Conservation (phyloP, 2,329 filamentous ascomycete species). For the Aspergillus quadrilineatus region DNA sequence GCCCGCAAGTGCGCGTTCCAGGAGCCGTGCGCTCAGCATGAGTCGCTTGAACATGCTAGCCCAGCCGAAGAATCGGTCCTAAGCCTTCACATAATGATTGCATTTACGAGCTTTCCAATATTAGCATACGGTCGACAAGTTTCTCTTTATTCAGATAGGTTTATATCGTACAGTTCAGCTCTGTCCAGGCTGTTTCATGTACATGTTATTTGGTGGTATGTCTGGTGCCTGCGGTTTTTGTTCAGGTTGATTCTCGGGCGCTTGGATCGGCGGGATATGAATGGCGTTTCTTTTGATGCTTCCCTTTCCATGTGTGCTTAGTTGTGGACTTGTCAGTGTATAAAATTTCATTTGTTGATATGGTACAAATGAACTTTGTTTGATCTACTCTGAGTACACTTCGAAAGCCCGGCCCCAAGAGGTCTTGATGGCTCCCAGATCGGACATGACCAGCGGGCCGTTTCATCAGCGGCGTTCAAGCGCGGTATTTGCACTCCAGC, state of each 20-base stretch:
- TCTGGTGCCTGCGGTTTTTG: slow-evolving; percentile 4
- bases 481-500: no score
- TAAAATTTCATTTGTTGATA: no score
- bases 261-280: slow-evolving; percentile 20
- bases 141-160: slow-evolving; percentile 1
- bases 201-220: slow-evolving; percentile 12
- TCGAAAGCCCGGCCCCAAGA: background rate
- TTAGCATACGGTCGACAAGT: slow-evolving; percentile 3
- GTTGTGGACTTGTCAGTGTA: background rate
- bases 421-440: no score
- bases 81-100: slow-evolving; percentile 9
- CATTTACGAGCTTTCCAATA: slow-evolving; percentile 16
- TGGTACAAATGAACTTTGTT: background rate
- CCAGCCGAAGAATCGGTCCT: slow-evolving; percentile 44
- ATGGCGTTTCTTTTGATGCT: slow-evolving; percentile 10
- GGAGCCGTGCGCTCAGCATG: slow-evolving; percentile 40
- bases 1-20: slow-evolving; percentile 32
- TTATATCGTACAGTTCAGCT: slow-evolving; percentile 1
- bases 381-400: background rate
- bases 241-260: slow-evolving; percentile 15
- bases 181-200: slow-evolving; percentile 8
- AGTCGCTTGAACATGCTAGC: slow-evolving; percentile 50
- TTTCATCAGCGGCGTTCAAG: no score
- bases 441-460: no score
- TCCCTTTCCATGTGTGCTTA: background rate